These are phyloP conservation scores for Fraxinus dipetala DNA, from an alignment of 305 asterid species.

Conservation along the genomic window DNA sequence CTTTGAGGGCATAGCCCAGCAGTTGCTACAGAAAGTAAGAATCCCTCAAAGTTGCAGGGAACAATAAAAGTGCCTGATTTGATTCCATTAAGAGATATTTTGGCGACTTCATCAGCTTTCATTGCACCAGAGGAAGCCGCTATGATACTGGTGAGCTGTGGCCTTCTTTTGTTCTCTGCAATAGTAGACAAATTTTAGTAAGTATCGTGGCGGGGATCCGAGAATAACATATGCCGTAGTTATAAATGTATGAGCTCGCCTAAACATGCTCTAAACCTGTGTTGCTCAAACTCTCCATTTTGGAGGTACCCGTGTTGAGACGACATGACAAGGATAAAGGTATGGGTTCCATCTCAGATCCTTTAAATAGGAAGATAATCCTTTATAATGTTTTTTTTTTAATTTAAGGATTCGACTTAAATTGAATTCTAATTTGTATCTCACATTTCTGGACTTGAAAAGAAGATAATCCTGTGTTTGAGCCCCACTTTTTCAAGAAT, in stretches of 20 bases:
- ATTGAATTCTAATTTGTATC: neutral
- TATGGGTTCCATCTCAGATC: neutral
- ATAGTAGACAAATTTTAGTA: conserved; percentile 20
- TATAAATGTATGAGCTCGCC: too few relatives aligned
- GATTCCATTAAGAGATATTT: conserved; percentile 61
- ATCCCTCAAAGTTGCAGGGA: conserved; percentile 79
- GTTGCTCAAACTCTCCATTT: neutral
- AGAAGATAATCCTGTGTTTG: too few relatives aligned
- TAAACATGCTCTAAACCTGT: neutral
- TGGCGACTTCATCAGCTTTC: conserved; percentile 88
- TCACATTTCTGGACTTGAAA: neutral
- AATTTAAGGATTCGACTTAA: neutral
- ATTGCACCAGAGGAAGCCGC: conserved; percentile 88
- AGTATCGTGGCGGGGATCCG: neutral
- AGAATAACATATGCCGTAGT: too few relatives aligned
- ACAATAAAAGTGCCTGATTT: conserved; percentile 63
- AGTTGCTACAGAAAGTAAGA: conserved; percentile 62
- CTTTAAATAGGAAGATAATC: neutral
- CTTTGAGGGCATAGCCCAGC: conserved; percentile 92
- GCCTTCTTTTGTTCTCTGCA: conserved; percentile 81
- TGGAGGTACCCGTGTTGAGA: neutral
- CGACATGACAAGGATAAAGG: neutral
- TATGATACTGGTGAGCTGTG: conserved; percentile 65
- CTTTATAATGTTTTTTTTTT: neutral
- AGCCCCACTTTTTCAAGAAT: too few relatives aligned